Conservation (phyloP, 2,329 filamentous ascomycete genomes). For the Sordariomycetes sp. region DNA sequence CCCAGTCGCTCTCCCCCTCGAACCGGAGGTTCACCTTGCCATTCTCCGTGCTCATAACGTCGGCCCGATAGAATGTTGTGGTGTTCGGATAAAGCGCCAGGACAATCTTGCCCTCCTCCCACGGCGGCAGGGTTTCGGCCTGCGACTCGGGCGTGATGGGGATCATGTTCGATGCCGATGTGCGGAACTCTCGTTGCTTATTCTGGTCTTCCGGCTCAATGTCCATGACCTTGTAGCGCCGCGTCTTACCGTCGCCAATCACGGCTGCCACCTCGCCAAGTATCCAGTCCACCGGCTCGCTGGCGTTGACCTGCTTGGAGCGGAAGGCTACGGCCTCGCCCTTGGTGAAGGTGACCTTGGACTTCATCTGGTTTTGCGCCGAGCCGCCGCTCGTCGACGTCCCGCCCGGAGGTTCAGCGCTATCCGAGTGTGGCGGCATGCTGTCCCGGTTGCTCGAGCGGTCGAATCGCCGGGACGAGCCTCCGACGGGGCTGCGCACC, state of each 20-base stretch:
- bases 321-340: conserved; percentile 59
- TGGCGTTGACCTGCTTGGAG: conserved; percentile 37
- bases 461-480: conserved; percentile 14
- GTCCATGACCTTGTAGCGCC: conserved; percentile 71
- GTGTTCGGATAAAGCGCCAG: conserved; percentile 74
- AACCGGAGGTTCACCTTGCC: conserved; percentile 58
- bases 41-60: conserved; percentile 53
- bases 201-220: conserved; percentile 60
- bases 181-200: conserved; percentile 58
- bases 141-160: conserved; percentile 51
- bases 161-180: conserved; percentile 66
- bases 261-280: conserved; percentile 69
- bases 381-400: background rate
- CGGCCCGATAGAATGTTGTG: conserved; percentile 76
- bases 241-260: conserved; percentile 64
- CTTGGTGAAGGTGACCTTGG: conserved; percentile 47
- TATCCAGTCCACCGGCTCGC: conserved; percentile 54
- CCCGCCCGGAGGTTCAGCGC: conserved; percentile 34
- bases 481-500: conserved; percentile 29
- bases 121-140: conserved; percentile 41
- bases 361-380: conserved; percentile 15
- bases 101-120: conserved; percentile 60
- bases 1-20: conserved; percentile 66
- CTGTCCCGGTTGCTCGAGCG: conserved; percentile 34
- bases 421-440: conserved; percentile 42